Evolutionary conservation across 257 asterid genomes (phyloP).

Genomic region (Marsdenia floribunda): DNA sequence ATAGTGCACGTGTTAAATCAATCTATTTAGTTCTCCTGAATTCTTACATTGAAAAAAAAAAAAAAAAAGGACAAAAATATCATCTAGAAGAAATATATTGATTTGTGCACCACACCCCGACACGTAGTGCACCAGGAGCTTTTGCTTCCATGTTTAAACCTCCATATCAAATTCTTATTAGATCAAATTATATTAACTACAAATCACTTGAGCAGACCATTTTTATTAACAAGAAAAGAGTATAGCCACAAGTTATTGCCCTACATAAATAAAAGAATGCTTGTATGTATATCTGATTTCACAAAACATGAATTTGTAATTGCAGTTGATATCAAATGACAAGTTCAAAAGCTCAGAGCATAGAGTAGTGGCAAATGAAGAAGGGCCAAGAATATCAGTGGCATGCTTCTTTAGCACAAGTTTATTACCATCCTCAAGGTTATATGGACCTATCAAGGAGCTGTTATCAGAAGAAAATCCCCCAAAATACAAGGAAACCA

Average conservation of each 20-base stretch:
- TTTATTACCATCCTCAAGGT: not conserved
- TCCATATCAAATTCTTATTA: too few species aligned
- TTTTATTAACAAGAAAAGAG: too few species aligned
- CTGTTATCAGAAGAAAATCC: constrained; percentile 15
- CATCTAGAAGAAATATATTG: too few species aligned
- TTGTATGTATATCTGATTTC: not conserved
- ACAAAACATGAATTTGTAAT: not conserved
- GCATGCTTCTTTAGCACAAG: constrained; percentile 19
- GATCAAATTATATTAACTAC: too few species aligned
- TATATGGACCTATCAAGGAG: constrained; percentile 19
- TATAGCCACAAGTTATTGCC: not conserved
- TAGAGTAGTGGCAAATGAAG: constrained; percentile 11
- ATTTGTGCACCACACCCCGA: too few species aligned
- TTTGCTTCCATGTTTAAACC: too few species aligned
- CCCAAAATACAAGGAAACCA: constrained; percentile 13
- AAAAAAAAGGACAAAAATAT: too few species aligned
- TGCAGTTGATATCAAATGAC: constrained; percentile 19
- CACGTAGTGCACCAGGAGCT: too few species aligned
- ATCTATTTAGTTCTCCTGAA: too few species aligned
- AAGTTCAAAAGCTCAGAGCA: constrained; percentile 17
- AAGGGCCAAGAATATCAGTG: constrained; percentile 15
- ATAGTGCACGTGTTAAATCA: too few species aligned
- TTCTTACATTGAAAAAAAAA: too few species aligned
- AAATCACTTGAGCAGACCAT: too few species aligned
- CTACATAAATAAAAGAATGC: not conserved